Conservation (phyloP, 805 yeast species). For the Ogataea pini region DNA sequence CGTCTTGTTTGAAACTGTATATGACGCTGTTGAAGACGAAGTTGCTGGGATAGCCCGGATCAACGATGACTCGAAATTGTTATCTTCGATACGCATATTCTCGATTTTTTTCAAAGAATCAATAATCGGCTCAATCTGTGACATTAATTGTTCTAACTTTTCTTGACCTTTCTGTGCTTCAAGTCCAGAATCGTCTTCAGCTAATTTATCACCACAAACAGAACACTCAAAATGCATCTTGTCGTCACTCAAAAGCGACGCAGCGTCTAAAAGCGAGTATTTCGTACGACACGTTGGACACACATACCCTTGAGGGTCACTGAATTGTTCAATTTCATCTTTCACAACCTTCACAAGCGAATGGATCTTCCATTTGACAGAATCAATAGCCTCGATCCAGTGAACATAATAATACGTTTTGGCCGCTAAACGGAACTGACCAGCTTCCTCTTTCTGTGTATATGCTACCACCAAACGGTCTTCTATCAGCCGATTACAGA, state of each 20-base stretch:
- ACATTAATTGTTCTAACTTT: conserved; percentile 80
- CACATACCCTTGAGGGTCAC: conserved; percentile 91
- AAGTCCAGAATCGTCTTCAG: conserved; percentile 86
- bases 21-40: conserved; percentile 66
- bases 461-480: conserved; percentile 77
- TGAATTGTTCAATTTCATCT: conserved; percentile 78
- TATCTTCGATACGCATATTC: conserved; percentile 78
- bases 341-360: conserved; percentile 75
- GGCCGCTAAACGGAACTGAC: conserved; percentile 66
- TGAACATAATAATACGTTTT: conserved; percentile 81
- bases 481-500: conserved; percentile 78
- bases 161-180: conserved; percentile 81
- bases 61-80: conserved; percentile 83
- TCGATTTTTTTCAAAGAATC: conserved; percentile 80
- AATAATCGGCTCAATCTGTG: conserved; percentile 85
- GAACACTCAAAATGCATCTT: conserved; percentile 81
- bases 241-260: conserved; percentile 77
- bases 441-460: conserved; percentile 68
- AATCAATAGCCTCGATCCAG: conserved; percentile 89
- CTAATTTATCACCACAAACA: conserved; percentile 70
- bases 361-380: conserved; percentile 95
- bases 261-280: conserved; percentile 85
- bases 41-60: conserved; percentile 84
- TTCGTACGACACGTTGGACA: conserved; percentile 85
- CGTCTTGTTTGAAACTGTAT: conserved; percentile 54